Evolutionary conservation across 192 early-diverging fungal species (phyloP).

Genomic region (Pecoramyces ruminantium): DNA sequence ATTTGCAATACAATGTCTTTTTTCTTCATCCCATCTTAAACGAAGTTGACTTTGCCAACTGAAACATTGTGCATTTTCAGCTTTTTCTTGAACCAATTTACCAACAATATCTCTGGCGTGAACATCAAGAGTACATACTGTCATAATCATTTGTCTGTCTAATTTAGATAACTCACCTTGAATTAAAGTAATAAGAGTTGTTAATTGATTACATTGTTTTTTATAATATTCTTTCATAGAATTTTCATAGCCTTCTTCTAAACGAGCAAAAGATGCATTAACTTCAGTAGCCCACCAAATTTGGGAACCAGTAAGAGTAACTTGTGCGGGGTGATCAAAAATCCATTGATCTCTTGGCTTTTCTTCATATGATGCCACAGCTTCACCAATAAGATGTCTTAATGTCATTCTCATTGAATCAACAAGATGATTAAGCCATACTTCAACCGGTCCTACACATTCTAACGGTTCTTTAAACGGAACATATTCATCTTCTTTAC

Average conservation of each 20-base stretch:
- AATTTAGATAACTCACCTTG: conserved; percentile 32
- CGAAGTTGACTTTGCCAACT: conserved; percentile 46
- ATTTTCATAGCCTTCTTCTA: conserved; percentile 54
- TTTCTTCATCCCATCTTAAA: conserved; percentile 39
- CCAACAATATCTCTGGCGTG: conserved; percentile 50
- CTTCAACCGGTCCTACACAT: conserved; percentile 44
- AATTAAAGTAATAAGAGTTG: conserved; percentile 39
- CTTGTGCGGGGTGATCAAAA: conserved; percentile 47
- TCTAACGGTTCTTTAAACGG: conserved; percentile 31
- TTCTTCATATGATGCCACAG: conserved; percentile 42
- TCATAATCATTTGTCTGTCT: conserved; percentile 52
- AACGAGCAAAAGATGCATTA: conserved; percentile 33
- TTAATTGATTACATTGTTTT: conserved; percentile 49
- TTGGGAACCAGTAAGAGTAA: conserved; percentile 39
- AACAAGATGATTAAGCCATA: conserved; percentile 42
- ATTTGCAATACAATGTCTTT: conserved; percentile 43
- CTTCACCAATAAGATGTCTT: conserved; percentile 26
- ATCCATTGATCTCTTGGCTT: conserved; percentile 56
- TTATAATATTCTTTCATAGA: conserved; percentile 52
- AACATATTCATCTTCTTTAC: conserved; percentile 41
- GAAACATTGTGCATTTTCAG: conserved; percentile 44
- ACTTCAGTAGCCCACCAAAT: conserved; percentile 60
- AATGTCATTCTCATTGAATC: conserved; percentile 37
- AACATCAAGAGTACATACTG: conserved; percentile 46
- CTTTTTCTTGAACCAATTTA: conserved; percentile 44